Base-by-base conservation (phyloP, 164 flowering plant species). In the Vitis rotundifolia region DNA sequence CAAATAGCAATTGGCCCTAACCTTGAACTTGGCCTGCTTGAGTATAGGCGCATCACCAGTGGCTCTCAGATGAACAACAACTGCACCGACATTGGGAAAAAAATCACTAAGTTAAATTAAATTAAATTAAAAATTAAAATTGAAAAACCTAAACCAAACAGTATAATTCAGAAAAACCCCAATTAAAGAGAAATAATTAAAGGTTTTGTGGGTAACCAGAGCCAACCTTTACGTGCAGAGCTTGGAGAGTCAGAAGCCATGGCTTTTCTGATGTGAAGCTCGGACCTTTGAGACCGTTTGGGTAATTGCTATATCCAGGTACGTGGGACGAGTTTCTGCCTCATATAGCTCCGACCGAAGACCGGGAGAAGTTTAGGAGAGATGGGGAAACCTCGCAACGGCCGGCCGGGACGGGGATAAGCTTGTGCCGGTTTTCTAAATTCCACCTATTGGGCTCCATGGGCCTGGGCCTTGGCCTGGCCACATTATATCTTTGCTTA, bases 21-120 rank as follows among this genome's bases (percentile, higher is more conserved):
- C 97, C 94, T 93, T 93, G 85, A 95, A 95, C 66, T 95, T 95
- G 58, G 89, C 83, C 82, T 95, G 99, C 78, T 95, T 95, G 66
- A 95, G 97, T n/a, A 95, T 91, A 0, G 97, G 98, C 47, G 98
- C 99, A 55, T 91, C 98, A 5, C 98, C 99, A 1, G 97, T 91
- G 10, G 97, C 97, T 78, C 95, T 83, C 53, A 93, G 78, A 78
- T 91, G 98, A 37, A 94, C 87, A 18, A 94, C 91, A 64, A 94
- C 98, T 93, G 78, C 80, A 79, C n/a, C 63, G 58, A 65, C 63
- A 58, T 50, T 16, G 55, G 10, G 4, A 52, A 67, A 22, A 59
- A 14, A 26, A 69, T 12, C 31, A n/a, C 58, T 29, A 8, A 9
- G 26, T 22, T 22, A 22, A 22, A 22, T 22, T 26, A 12, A 67